Evolutionary conservation across 2,329 filamentous ascomycete species (phyloP).

Genomic region (Clarireedia monteithiana): DNA sequence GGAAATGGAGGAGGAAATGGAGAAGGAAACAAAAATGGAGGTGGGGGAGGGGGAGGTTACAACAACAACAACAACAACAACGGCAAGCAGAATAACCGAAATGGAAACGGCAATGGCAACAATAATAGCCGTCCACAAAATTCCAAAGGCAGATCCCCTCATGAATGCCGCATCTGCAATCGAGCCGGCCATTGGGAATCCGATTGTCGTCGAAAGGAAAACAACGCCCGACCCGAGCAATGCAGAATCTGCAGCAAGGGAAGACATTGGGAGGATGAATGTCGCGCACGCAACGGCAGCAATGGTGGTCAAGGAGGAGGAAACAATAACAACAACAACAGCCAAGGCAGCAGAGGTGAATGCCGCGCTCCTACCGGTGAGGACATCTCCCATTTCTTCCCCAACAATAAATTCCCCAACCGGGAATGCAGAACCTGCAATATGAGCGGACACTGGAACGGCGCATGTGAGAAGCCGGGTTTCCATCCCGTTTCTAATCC

Average conservation of each 20-base stretch:
- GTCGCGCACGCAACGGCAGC: neutral
- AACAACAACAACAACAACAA: neutral
- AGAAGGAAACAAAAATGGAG: neutral
- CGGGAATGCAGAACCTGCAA: neutral
- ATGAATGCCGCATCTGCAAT: neutral
- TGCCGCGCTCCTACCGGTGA: neutral
- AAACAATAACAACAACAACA: neutral
- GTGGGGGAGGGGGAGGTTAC: neutral
- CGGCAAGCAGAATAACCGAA: neutral
- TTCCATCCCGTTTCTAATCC: neutral
- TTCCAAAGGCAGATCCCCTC: neutral
- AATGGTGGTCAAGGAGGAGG: neutral
- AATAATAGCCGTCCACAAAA: neutral
- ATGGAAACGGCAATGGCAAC: neutral
- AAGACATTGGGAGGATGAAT: slow-evolving; percentile 6
- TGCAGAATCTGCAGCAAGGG: neutral
- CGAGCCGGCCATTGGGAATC: slow-evolving; percentile 2
- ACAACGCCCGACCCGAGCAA: neutral
- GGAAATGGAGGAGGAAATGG: neutral
- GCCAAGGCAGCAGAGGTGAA: neutral
- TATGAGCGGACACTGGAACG: neutral
- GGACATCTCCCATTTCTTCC: neutral
- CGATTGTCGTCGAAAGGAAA: neutral
- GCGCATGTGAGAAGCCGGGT: neutral
- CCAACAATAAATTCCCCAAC: neutral